A percentile compares a stretch with the other conserved stretches of the same genome.
Evolutionary conservation across 1,284 basidiomycete genomes (phyloP).

Genomic region (Cutaneotrichosporon spelunceum): DNA sequence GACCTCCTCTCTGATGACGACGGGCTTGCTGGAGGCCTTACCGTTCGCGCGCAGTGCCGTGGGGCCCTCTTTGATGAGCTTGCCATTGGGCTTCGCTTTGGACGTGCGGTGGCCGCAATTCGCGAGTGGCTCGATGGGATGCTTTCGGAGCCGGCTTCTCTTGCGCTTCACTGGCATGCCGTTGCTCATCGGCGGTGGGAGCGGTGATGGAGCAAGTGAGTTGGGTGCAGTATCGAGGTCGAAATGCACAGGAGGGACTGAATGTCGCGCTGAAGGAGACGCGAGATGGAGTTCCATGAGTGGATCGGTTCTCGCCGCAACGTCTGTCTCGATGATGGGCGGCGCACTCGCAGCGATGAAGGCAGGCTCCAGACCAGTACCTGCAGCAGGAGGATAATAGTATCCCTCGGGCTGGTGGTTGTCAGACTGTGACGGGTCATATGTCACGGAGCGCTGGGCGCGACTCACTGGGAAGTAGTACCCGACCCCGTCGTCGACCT

Average conservation of each 20-base stretch:
- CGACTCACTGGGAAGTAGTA: conserved; percentile 25
- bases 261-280: conserved; percentile 18
- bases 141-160: conserved; percentile 22
- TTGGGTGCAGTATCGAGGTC: conserved; percentile 8
- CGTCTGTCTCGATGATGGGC: background rate
- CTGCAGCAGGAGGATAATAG: conserved; percentile 13
- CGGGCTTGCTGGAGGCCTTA: background rate
- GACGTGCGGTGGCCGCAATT: conserved; percentile 15
- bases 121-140: background rate
- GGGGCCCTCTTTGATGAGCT: background rate
- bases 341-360: background rate
- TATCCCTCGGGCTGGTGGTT: conserved; percentile 17
- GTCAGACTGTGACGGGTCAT: conserved; percentile 10
- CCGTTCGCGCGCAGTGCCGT: background rate
- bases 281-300: conserved; percentile 5
- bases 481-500: conserved; percentile 25
- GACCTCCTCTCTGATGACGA: conserved; percentile 16
- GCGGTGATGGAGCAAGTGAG: conserved; percentile 12
- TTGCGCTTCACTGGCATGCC: conserved; percentile 22
- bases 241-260: conserved; percentile 16
- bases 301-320: background rate
- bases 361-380: background rate
- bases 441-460: background rate
- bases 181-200: conserved; percentile 14
- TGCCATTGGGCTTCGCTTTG: conserved; percentile 14